Base-by-base conservation (phyloP, 2,329 filamentous ascomycete genomes). In the Lasiodiplodia theobromae region DNA sequence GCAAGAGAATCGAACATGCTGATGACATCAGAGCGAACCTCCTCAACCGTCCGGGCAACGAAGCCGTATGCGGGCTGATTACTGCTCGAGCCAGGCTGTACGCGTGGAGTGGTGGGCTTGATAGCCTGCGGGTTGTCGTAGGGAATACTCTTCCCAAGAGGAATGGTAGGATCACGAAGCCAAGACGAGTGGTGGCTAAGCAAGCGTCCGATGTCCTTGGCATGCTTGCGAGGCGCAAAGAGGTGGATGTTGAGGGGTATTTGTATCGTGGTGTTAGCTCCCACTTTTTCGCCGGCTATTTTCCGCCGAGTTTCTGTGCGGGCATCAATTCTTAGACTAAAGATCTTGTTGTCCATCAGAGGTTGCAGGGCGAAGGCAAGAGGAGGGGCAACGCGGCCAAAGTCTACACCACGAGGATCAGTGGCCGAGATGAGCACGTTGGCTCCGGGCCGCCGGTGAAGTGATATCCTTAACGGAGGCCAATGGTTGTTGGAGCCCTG, bases 1-100 rank as follows among this genome's bases (percentile, higher is more conserved):
- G 90, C 87, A 49, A 97, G 87, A 8, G 90, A 91, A 80, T 97
- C 94, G 74, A 99, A 97, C 76, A 98, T 92, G 52, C 89, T 89
- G 78, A 93, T 87, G 25, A 97, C 91, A 68, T 97, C 94, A 71
- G 89, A 90, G 11, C 91, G 91, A 69, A 97, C 91, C 79, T 98
- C 94, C 73, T 98, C 95, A 0, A 90, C 89, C 0, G 92, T 95
- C 38, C 93, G 87, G 58, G 82, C 79, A 66, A 80, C 70, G 37
- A 57, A 56, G 21, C 40, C 74, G 69, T 81, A 82, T 40, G 71
- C 70, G 16, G 66, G 28, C 40, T 67, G 56, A 14, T 14, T 54
- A 38, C 16, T 58, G 4, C 47, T 40, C 4, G 65, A 51, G n/a
- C 52, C 53, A 3, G 38, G 38, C 44, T 56, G 51, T 4, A 14